Percentiles rank a stretch among this genome's conserved stretches.
These are phyloP conservation scores for Phialophora tarda DNA, from an alignment of 2,329 filamentous ascomycete genomes.

Conservation along the genomic window DNA sequence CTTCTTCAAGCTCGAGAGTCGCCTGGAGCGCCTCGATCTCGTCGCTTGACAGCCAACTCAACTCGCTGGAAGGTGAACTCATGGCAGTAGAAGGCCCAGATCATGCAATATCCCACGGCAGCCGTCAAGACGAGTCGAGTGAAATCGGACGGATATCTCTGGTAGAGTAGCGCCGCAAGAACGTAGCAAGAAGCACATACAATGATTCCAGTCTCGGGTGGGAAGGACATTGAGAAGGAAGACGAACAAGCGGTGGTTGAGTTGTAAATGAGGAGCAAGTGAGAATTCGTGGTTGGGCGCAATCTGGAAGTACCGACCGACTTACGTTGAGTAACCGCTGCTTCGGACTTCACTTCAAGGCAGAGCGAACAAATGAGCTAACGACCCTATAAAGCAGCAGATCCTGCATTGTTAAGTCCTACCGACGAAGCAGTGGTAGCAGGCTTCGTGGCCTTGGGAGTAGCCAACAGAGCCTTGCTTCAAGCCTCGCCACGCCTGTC, in stretches of 20 bases:
- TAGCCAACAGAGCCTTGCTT: neutral
- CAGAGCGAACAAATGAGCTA: neutral
- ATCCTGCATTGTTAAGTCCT: neutral
- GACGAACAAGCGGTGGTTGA: neutral
- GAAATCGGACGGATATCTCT: neutral
- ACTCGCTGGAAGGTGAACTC: slow-evolving; percentile 6
- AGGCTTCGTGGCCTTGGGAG: neutral
- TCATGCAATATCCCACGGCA: neutral
- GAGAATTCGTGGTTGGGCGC: neutral
- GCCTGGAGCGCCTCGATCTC: neutral
- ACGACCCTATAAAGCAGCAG: neutral
- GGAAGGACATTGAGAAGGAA: neutral
- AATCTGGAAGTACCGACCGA: neutral
- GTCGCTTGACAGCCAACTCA: slow-evolving; percentile 13
- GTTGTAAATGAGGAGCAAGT: neutral
- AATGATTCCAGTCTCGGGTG: neutral
- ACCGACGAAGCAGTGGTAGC: neutral
- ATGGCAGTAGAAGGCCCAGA: neutral
- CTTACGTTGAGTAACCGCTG: neutral
- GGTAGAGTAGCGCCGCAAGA: neutral
- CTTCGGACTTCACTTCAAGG: neutral
- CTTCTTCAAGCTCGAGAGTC: neutral
- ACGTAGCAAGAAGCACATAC: neutral
- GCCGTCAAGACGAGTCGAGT: neutral
- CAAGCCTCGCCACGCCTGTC: neutral